These are phyloP conservation scores for Tilletia horrida DNA, from an alignment of 1,284 basidiomycete genomes.

Conservation along the genomic window DNA sequence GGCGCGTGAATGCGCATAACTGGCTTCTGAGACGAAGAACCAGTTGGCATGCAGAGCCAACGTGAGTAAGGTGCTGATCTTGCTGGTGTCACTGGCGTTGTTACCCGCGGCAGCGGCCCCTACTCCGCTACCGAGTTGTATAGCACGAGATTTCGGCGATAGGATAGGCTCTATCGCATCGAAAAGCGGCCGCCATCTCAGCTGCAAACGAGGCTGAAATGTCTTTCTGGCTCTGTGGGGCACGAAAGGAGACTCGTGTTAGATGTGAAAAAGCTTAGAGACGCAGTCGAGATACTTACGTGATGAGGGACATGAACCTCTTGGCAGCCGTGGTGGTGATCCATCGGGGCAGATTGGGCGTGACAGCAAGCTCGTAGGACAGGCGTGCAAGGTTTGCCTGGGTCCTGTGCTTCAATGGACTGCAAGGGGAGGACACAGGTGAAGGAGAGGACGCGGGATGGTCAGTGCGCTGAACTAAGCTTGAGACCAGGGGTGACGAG, in stretches of 20 bases:
- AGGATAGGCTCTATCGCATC: slow-evolving; percentile 6
- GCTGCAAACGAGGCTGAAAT: slow-evolving; percentile 61
- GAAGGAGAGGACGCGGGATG: neutral
- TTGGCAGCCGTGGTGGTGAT: slow-evolving; percentile 70
- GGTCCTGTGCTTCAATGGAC: slow-evolving; percentile 59
- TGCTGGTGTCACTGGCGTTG: slow-evolving; percentile 59
- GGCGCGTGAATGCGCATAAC: neutral
- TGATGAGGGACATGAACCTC: slow-evolving; percentile 69
- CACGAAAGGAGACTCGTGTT: slow-evolving; percentile 74
- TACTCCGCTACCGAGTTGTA: neutral
- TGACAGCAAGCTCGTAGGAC: slow-evolving; percentile 74
- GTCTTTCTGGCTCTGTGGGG: slow-evolving; percentile 63
- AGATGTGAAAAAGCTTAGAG: slow-evolving; percentile 57
- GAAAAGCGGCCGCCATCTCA: slow-evolving; percentile 22
- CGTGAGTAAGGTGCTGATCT: slow-evolving; percentile 78
- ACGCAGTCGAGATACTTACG: slow-evolving; percentile 58
- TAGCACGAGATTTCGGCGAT: neutral
- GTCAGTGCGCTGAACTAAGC: too few relatives aligned
- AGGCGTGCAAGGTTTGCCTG: slow-evolving; percentile 73
- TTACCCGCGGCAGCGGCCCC: slow-evolving; percentile 10
- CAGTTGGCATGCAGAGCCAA: slow-evolving; percentile 75
- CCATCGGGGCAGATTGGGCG: slow-evolving; percentile 72
- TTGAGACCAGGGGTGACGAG: slow-evolving; percentile 1
- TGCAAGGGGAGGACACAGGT: neutral
- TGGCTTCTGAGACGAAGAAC: slow-evolving; percentile 85